A percentile compares a stretch with the other conserved stretches of the same genome.
phyloP scores from a whole-genome alignment of 1,284 basidiomycete genomes.

The Schizopora paradoxa region DNA sequence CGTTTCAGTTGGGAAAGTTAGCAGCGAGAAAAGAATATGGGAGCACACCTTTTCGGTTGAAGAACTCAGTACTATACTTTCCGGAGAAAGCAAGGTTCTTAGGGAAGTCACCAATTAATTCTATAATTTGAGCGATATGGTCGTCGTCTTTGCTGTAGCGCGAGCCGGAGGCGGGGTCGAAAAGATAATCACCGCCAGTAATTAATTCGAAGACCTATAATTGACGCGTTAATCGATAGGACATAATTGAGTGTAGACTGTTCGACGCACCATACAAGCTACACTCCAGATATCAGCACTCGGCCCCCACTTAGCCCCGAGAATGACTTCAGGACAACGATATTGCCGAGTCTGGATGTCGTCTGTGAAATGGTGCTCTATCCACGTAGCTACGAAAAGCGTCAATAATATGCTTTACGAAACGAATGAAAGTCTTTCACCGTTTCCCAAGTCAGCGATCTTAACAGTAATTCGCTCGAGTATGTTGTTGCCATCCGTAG shows the following conservation, averaged over 20 bases:
- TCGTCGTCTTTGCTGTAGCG: conserved; percentile 95
- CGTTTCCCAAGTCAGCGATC: conserved; percentile 96
- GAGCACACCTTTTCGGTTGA: conserved; percentile 81
- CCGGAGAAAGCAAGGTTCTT: conserved; percentile 83
- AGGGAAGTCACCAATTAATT: conserved; percentile 89
- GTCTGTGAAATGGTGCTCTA: conserved; percentile 90
- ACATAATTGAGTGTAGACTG: conserved; percentile 5
- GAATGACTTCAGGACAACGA: conserved; percentile 94
- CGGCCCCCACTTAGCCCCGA: conserved; percentile 91
- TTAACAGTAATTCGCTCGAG: conserved; percentile 93
- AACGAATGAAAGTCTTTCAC: conserved; percentile 34
- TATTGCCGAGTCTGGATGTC: conserved; percentile 98
- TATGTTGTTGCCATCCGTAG: conserved; percentile 24
- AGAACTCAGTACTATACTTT: conserved; percentile 93
- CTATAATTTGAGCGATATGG: conserved; percentile 98
- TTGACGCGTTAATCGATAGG: background rate
- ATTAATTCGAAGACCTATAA: conserved; percentile 83
- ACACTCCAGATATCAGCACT: conserved; percentile 97
- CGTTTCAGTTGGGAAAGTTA: conserved; percentile 5
- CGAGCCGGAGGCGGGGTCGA: conserved; percentile 75
- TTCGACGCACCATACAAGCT: conserved; percentile 74
- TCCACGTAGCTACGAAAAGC: conserved; percentile 64
- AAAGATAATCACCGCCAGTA: conserved; percentile 87
- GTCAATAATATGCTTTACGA: conserved; percentile 4
- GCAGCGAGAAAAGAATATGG: background rate